A percentile compares a stretch with the other conserved stretches of the same genome.
phyloP scores from a whole-genome alignment of 352 stramenopile genomes.

The Thraustochytrium striatum region DNA sequence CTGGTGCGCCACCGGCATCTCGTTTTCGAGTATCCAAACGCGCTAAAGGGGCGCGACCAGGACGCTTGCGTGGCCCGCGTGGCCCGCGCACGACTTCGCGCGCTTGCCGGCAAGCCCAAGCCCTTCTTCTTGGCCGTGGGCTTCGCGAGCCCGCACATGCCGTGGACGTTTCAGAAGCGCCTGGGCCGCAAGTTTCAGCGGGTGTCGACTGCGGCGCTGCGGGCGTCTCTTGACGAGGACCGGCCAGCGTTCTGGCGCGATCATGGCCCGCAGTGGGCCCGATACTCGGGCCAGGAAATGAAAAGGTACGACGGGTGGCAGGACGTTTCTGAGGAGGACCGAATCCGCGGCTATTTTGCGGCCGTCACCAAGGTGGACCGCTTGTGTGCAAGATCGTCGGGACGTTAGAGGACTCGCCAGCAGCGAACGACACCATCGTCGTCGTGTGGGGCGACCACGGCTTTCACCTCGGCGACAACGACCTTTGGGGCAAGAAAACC shows the following conservation, averaged over 20 bases:
- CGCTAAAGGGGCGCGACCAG: not conserved
- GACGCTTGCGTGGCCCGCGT: slow-evolving; percentile 4
- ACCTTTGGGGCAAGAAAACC: slow-evolving; percentile 41
- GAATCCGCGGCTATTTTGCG: slow-evolving; percentile 9
- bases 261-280: not conserved
- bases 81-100: not conserved
- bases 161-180: not conserved
- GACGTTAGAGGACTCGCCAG: not conserved
- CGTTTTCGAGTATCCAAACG: not conserved
- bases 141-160: slow-evolving; percentile 11
- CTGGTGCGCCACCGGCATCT: not conserved
- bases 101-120: not conserved
- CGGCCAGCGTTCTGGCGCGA: not conserved
- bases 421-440: not conserved
- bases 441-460: slow-evolving; percentile 36
- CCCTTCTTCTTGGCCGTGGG: slow-evolving; percentile 39
- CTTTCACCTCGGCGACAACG: slow-evolving; percentile 35
- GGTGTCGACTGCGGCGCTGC: not conserved
- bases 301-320: not conserved
- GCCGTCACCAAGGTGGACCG: slow-evolving; percentile 23
- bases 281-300: not conserved
- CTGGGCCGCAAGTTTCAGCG: not conserved
- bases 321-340: not conserved
- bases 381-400: not conserved
- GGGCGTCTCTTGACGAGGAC: not conserved